Conservation (phyloP, 352 stramenopile genomes). For the Bremia lactucae region DNA sequence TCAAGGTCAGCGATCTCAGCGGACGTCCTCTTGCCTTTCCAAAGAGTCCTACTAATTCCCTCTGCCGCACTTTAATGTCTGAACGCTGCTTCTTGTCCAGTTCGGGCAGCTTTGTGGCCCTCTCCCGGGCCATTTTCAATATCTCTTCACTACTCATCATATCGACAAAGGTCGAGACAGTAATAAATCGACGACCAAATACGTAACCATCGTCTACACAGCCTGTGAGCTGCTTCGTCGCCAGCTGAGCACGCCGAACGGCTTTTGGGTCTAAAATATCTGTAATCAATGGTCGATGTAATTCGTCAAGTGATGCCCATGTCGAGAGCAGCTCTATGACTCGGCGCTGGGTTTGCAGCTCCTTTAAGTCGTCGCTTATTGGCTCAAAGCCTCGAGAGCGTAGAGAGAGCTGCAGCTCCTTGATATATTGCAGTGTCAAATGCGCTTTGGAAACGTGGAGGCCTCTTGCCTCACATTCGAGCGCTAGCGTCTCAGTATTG, state of each 20-base stretch:
- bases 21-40: conserved; percentile 34
- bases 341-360: conserved; percentile 31
- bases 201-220: conserved; percentile 45
- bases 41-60: conserved; percentile 41
- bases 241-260: conserved; percentile 20
- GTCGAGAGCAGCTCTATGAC: conserved; percentile 35
- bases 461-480: conserved; percentile 39
- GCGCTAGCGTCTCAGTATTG: conserved; percentile 1
- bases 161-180: conserved; percentile 41
- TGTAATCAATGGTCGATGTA: conserved; percentile 1
- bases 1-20: conserved; percentile 45
- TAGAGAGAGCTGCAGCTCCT: conserved; percentile 27
- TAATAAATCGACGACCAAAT: conserved; percentile 54
- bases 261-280: conserved; percentile 11
- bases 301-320: conserved; percentile 11
- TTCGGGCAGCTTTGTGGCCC: conserved; percentile 17
- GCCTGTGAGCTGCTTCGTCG: conserved; percentile 31
- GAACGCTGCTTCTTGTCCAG: conserved; percentile 24
- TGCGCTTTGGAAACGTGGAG: conserved; percentile 7
- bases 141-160: conserved; percentile 37
- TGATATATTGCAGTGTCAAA: conserved; percentile 17
- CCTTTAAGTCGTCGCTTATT: conserved; percentile 14
- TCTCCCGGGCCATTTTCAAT: conserved; percentile 17
- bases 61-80: conserved; percentile 37
- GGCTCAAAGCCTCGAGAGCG: conserved; percentile 25